Evolutionary conservation across 2,329 filamentous ascomycete species (phyloP), one percentile per base, ranked within the genome.

Genomic region (Fusarium continuum): DNA sequence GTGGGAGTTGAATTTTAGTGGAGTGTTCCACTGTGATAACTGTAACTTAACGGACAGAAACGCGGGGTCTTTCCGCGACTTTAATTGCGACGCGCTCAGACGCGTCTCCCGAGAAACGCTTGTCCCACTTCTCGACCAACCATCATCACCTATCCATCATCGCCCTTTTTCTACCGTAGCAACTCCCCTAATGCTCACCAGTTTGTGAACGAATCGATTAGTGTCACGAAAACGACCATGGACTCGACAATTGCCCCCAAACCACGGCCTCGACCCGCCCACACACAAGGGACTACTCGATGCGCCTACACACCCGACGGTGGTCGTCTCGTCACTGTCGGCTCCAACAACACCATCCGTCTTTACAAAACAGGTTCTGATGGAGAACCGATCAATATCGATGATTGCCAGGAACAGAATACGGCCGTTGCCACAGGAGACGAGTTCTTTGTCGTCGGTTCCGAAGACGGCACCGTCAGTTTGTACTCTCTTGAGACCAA

Each of bases 391-490:
- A 88, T 86, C 55, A 97, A 94, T 54, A 90, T 99, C 53, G 94
- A 98, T 74, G 92, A 97, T 64, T 92, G 90, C 50, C 90, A 91
- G 59, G 94, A 97, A 68, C 90, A 91, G 65, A 96, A 97, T 73
- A 83, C 91, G 17, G 88, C 90, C 26, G 86, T 98, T 19, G 90
- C 88, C 25, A 88, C 92, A 17, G 86, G 87, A 29, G 85, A 94
- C 72, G 87, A 90, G 58, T 93, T 91, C 76, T 96, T 97, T 74
- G 87, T 98, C 38, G 88, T 92, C 61, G 95, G 93, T 23, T 91
- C 92, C 17, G 94, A 99, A 76, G 93, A 98, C 78, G 95, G 96
- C 72, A 95, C 91, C n/a, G 92, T 99, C 71, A 96, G 91, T 80
- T 87, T 93, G 70, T 99, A 96, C 80, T 91, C 91, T n/a, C 83